Base-by-base conservation (phyloP, 768 basidiomycete genomes). In the Lentinula lateritia region DNA sequence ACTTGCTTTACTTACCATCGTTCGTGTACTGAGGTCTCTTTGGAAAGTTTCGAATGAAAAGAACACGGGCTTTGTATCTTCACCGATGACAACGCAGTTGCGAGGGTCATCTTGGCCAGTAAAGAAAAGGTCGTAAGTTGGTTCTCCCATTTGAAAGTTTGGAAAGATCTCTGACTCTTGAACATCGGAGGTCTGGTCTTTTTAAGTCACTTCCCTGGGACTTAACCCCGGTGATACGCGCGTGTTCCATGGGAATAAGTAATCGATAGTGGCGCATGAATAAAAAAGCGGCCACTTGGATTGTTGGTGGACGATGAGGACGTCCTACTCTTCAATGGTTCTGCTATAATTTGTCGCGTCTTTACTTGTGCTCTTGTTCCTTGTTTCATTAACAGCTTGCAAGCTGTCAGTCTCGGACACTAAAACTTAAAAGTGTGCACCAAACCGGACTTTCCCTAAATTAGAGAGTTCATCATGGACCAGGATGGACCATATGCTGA, bases 41-140 rank as follows among this genome's bases (percentile, higher is more conserved):
- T 79, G 74, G 57, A 77, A 74, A 10, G 89, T 90, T 69, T 86
- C 83, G 71, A 91, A 89, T 68, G 79, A 82, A 69, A 85, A 83
- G 74, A 83, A 87, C 66, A 88, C 72, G 0, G 82, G 81, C 65
- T 76, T 79, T 36, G 74, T 75, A 72, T 83, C 83, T 67, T 86
- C 82, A 43, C 88, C 87, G 65, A 90, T 89, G 74, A 90, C 73
- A 61, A 84, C 79, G 69, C 85, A 87, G 61, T 77, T 79, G 59
- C 88, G 83, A 50, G 88, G 87, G 74, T 90, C 81, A 71, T 86
- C 85, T 68, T 76, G 76, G 60, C 87, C 85, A 52, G 87, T 86
- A 78, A 90, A 90, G 74, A 82, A 89, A 38, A 90, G 73, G 68
- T 81, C 74, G 71, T 78, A 87, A 62, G 79, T 75, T 62, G 76